phyloP scores from a whole-genome alignment of 1,284 basidiomycete species.

The Meira nashicola region DNA sequence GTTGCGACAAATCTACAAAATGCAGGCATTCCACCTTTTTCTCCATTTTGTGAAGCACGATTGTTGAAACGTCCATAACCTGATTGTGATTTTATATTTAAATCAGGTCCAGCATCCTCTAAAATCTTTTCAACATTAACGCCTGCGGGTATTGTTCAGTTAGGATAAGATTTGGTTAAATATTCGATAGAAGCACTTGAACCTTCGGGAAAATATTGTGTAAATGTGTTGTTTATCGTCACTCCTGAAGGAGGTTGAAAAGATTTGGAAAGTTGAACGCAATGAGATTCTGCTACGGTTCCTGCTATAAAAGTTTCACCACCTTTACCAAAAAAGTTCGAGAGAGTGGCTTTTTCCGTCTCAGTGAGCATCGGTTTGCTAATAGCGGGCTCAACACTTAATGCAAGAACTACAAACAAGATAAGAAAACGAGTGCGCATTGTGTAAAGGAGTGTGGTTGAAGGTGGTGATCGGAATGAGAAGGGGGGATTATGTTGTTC shows the following conservation, averaged over 20 bases:
- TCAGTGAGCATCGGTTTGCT: no score
- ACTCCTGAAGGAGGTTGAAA: background rate
- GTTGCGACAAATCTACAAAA: conserved; percentile 24
- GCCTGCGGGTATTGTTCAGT: conserved; percentile 4
- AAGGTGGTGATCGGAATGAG: no score
- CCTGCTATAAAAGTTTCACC: no score
- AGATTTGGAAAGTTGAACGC: no score
- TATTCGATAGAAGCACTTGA: conserved; percentile 20
- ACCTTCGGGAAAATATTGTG: conserved; percentile 21
- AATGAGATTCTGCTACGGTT: no score
- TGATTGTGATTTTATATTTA: conserved; percentile 17
- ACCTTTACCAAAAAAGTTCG: no score
- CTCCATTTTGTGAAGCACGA: conserved; percentile 11
- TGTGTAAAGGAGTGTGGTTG: no score
- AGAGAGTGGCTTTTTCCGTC: no score
- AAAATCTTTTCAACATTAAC: conserved; percentile 13
- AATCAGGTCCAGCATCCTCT: conserved; percentile 18
- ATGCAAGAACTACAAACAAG: no score
- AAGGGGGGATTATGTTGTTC: no score
- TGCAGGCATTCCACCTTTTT: conserved; percentile 21
- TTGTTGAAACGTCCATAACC: conserved; percentile 14
- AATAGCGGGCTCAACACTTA: no score
- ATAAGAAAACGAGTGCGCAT: no score
- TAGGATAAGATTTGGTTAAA: conserved; percentile 14
- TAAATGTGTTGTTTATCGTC: conserved; percentile 9